Percentiles rank a stretch among this genome's conserved stretches.
Evolutionary conservation across 2,329 filamentous ascomycete species (phyloP).

Genomic region (Incumbomyces lentus): DNA sequence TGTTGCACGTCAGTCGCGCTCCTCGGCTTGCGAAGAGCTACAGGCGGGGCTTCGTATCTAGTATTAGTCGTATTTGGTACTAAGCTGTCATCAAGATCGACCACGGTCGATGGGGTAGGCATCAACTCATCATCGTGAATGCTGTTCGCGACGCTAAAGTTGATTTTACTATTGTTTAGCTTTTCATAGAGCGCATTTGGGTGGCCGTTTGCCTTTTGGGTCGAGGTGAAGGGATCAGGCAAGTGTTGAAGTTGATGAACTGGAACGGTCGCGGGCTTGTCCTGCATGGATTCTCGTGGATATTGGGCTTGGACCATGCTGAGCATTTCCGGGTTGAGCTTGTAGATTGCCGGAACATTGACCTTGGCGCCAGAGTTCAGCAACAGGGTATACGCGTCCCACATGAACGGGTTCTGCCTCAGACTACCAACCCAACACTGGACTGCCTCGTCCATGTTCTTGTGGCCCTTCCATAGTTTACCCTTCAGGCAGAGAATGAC

Average conservation of each 20-base stretch:
- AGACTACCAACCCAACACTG: slow-evolving; percentile 80
- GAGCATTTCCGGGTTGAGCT: slow-evolving; percentile 55
- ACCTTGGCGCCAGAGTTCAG: slow-evolving; percentile 69
- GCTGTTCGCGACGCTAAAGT: slow-evolving; percentile 22
- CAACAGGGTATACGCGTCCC: slow-evolving; percentile 86
- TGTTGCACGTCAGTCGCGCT: slow-evolving; percentile 42
- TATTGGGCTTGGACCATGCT: slow-evolving; percentile 30
- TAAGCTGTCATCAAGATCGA: slow-evolving; percentile 14
- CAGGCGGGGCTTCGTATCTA: slow-evolving; percentile 34
- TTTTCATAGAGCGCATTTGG: slow-evolving; percentile 40
- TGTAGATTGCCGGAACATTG: slow-evolving; percentile 78
- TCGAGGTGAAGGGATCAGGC: slow-evolving; percentile 34
- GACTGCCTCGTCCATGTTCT: slow-evolving; percentile 70
- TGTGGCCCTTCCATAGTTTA: slow-evolving; percentile 74
- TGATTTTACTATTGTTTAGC: slow-evolving; percentile 37
- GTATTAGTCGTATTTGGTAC: slow-evolving; percentile 14
- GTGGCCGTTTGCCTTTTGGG: slow-evolving; percentile 27
- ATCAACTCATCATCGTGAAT: slow-evolving; percentile 16
- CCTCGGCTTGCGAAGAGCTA: slow-evolving; percentile 41
- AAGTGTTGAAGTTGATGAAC: slow-evolving; percentile 21
- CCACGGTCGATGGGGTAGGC: slow-evolving; percentile 14
- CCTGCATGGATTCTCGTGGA: background rate
- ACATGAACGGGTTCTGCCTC: slow-evolving; percentile 89
- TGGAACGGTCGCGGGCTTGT: background rate
- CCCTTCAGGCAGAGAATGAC: slow-evolving; percentile 75